Base-by-base conservation (phyloP, 1,284 basidiomycete species). In the Puccinia horiana region DNA sequence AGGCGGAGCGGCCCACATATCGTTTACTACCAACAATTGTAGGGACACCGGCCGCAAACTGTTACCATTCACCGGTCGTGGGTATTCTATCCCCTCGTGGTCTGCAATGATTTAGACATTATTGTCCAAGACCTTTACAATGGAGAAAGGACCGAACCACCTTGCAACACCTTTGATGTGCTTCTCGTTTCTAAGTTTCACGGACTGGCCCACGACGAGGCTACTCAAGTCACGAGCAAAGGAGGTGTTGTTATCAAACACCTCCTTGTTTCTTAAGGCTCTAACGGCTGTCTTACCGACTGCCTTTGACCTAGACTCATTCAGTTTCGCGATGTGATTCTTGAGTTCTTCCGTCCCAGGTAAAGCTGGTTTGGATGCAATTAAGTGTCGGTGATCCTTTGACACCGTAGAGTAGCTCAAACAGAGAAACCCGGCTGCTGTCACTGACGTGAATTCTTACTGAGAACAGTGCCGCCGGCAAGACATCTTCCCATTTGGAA, bases 61-160 rank as follows among this genome's bases (percentile, higher is more conserved):
- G 26, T 58, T 58, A 16, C 56, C 26, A 16, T 58, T 58, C 9
- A 58, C 56, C 0, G 37, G 56, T 58, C 20, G 56, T 9, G 29
- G 29, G 16, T 58, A 29, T 26, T 58, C 26, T 2, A 32, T 11
- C 2, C 56, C 56, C 5, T 58, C 56, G 9, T 26, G 8, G 16
- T 58, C 26, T 6, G 20, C n/a, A 6, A 58, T 14, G 26, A 58
- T 58, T 4, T 58, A 58, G 29, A 32, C 56, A 58, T 58, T 58
- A 6, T 58, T 58, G 8, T 58, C 56, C 56, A 58, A 16, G 56
- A 58, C 56, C 11, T 26, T 58, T 2, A 8, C 8, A 32, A 70
- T 40, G 6, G 49, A 42, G 29, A 74, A 75, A 2, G 72, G 72
- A 8, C 49, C 52, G n/a, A 26, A 75, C 72, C 72, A 75, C 5